Evolutionary conservation across 805 yeast genomes (phyloP).

Genomic region (Gaillardinia entomophila): DNA sequence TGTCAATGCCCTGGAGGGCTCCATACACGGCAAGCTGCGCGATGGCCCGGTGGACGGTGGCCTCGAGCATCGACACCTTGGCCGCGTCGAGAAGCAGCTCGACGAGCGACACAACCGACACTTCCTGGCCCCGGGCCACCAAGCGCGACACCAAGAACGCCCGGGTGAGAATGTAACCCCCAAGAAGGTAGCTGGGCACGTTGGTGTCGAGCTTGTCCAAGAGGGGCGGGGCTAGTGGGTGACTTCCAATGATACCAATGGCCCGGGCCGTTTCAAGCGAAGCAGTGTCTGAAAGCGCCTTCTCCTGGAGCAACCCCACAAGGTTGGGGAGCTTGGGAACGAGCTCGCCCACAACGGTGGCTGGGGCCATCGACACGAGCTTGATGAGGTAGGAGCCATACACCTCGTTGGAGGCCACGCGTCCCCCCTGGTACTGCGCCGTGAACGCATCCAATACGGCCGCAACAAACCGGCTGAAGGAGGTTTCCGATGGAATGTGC

Average conservation of each 20-base stretch:
- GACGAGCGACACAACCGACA: constrained; percentile 8
- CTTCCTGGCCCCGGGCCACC: constrained; percentile 7
- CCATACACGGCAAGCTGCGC: constrained; percentile 44
- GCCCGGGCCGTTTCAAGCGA: constrained; percentile 33
- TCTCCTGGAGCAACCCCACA: constrained; percentile 15
- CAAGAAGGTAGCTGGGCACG: constrained; percentile 8
- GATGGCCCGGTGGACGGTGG: constrained; percentile 30
- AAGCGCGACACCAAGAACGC: constrained; percentile 47
- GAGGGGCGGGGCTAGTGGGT: too few relatives aligned
- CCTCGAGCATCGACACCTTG: too few relatives aligned
- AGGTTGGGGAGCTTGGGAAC: constrained; percentile 13
- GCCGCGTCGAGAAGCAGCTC: constrained; percentile 13
- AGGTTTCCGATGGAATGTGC: constrained; percentile 10
- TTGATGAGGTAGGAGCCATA: constrained; percentile 34
- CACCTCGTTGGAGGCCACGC: constrained; percentile 13
- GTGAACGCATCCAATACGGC: constrained; percentile 32
- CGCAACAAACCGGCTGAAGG: constrained; percentile 18
- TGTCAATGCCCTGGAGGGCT: too few relatives aligned
- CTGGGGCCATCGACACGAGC: constrained; percentile 27
- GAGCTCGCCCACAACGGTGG: constrained; percentile 16
- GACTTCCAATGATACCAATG: constrained; percentile 46
- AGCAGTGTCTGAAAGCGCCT: constrained; percentile 14
- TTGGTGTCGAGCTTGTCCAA: constrained; percentile 7
- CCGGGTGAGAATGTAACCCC: constrained; percentile 22
- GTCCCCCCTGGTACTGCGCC: constrained; percentile 12